These are phyloP conservation scores for Tephrocybe rancida DNA, from an alignment of 768 basidiomycete genomes.

Conservation along the genomic window DNA sequence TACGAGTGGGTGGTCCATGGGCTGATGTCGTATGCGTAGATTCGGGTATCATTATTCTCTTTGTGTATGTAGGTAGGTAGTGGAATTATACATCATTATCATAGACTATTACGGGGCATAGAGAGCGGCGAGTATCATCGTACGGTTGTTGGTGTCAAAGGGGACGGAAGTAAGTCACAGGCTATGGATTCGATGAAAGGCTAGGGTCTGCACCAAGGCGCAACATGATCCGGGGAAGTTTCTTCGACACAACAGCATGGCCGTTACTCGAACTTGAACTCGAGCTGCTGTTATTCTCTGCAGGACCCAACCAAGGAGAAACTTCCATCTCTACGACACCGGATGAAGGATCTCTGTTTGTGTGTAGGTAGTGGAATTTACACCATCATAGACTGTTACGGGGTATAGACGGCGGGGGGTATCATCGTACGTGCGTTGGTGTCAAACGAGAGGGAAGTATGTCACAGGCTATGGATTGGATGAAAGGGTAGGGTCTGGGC, in stretches of 20 bases:
- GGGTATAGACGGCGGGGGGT: slow-evolving; percentile 2
- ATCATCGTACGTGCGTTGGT: background rate
- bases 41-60: background rate
- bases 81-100: no score
- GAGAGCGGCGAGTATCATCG: background rate
- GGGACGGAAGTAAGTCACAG: background rate
- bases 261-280: slow-evolving; percentile 33
- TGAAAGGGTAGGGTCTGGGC: slow-evolving; percentile 22
- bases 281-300: background rate
- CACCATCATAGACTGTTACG: background rate
- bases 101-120: background rate
- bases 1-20: slow-evolving; percentile 81
- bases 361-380: background rate
- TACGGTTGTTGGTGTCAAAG: no score
- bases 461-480: background rate
- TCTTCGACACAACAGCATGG: slow-evolving; percentile 48
- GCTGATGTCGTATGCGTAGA: slow-evolving; percentile 31
- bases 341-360: slow-evolving; percentile 43
- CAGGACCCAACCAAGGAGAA: slow-evolving; percentile 53
- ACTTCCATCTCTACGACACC: slow-evolving; percentile 54
- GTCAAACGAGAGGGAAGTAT: no score
- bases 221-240: slow-evolving; percentile 34
- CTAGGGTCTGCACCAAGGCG: slow-evolving; percentile 30
- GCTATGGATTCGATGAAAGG: background rate
- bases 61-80: background rate